A percentile compares a stretch with the other conserved stretches of the same genome.
These are phyloP conservation scores for Ophiostoma populinum DNA, from an alignment of 2,329 filamentous ascomycete genomes.

Conservation along the genomic window DNA sequence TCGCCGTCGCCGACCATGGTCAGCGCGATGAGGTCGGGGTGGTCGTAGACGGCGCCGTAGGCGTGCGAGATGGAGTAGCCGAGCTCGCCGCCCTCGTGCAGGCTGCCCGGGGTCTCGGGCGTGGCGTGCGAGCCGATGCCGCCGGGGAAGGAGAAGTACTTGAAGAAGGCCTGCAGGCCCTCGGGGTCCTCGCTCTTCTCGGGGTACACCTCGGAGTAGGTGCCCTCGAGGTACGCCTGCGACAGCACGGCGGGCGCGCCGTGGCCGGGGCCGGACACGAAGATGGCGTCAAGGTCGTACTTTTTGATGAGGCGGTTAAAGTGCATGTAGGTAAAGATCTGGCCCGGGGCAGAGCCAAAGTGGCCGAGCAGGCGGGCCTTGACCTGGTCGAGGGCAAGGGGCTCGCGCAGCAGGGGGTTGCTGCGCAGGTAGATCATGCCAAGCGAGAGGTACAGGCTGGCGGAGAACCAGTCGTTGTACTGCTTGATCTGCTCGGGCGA, in stretches of 20 bases:
- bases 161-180: conserved; percentile 62
- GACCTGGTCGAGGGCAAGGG: conserved; percentile 50
- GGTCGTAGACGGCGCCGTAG: conserved; percentile 59
- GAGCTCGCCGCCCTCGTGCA: conserved; percentile 66
- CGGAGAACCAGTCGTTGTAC: conserved; percentile 57
- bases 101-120: conserved; percentile 58
- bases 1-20: conserved; percentile 71
- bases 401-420: conserved; percentile 55
- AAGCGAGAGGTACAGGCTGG: conserved; percentile 56
- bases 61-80: conserved; percentile 70
- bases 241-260: conserved; percentile 61
- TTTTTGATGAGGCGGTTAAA: conserved; percentile 72
- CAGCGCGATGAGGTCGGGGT: conserved; percentile 56
- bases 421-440: conserved; percentile 67
- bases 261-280: conserved; percentile 61
- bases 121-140: conserved; percentile 65
- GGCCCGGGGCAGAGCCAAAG: conserved; percentile 66
- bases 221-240: conserved; percentile 61
- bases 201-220: conserved; percentile 62
- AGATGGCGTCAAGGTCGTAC: conserved; percentile 54
- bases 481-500: conserved; percentile 47
- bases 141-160: conserved; percentile 67
- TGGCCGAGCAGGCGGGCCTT: conserved; percentile 61
- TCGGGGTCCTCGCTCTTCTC: conserved; percentile 51
- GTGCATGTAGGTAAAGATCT: conserved; percentile 68